Evolutionary conservation across 1,284 basidiomycete species (phyloP).

Genomic region (Porphyrellus sp.): DNA sequence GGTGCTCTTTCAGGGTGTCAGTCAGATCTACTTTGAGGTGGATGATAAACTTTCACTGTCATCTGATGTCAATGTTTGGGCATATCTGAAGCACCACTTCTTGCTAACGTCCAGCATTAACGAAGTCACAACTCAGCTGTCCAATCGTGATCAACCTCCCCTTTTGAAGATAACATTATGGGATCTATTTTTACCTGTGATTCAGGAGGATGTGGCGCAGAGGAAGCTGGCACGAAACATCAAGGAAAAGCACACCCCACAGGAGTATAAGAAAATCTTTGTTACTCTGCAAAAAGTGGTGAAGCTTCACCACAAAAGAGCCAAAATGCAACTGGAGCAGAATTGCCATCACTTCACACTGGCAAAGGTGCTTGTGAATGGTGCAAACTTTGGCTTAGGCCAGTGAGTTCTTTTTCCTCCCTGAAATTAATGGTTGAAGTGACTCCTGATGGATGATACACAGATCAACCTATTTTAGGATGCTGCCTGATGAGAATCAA

Average conservation of each 20-base stretch:
- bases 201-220: background rate
- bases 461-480: conserved; percentile 2
- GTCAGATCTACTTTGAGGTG: conserved; percentile 6
- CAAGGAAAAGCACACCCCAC: background rate
- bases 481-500: background rate
- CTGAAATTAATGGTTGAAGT: background rate
- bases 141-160: background rate
- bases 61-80: background rate
- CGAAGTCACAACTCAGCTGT: background rate
- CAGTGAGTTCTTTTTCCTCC: background rate
- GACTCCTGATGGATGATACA: background rate
- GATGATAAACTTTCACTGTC: background rate
- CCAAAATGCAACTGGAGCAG: background rate
- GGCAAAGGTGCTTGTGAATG: background rate
- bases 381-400: background rate
- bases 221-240: background rate
- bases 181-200: background rate
- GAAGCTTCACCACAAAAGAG: background rate
- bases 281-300: background rate
- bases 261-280: background rate
- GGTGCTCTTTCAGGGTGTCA: background rate
- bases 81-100: background rate
- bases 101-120: background rate
- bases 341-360: background rate
- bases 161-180: conserved; percentile 10